Conservation (phyloP, 1,139 yeast genomes). For the Blastobotrys persicus region DNA sequence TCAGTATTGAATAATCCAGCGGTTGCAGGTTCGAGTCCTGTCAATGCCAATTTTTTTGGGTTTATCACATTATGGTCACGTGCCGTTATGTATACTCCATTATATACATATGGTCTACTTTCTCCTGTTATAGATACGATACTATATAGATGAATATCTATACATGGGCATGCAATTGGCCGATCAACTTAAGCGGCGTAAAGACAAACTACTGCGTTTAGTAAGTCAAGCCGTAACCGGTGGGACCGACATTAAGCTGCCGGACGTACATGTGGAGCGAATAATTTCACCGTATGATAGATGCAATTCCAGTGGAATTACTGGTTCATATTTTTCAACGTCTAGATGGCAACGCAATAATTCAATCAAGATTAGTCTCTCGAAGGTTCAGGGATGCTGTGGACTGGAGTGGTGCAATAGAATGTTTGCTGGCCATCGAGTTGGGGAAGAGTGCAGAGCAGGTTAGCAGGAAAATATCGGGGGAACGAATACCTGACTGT, state of each 20-base stretch:
- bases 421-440: background rate
- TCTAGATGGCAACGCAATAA: background rate
- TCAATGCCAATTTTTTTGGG: slow-evolving; percentile 33
- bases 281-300: background rate
- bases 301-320: background rate
- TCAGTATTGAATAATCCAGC: slow-evolving; percentile 38
- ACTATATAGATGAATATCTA: background rate
- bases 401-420: background rate
- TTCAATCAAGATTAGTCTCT: background rate
- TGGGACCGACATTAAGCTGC: background rate
- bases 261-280: background rate
- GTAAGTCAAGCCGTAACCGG: too few species aligned
- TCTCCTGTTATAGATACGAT: too few species aligned
- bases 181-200: too few species aligned
- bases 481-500: background rate
- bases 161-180: background rate
- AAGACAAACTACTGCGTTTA: too few species aligned
- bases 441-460: background rate
- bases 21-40: slow-evolving; percentile 79
- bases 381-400: background rate
- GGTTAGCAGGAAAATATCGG: background rate
- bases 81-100: background rate
- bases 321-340: background rate
- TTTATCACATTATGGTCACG: background rate
- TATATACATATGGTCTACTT: background rate